Evolutionary conservation across 805 yeast species (phyloP), one percentile per base, ranked within the genome.

Genomic region (Wickerhamiella slavikovae): DNA sequence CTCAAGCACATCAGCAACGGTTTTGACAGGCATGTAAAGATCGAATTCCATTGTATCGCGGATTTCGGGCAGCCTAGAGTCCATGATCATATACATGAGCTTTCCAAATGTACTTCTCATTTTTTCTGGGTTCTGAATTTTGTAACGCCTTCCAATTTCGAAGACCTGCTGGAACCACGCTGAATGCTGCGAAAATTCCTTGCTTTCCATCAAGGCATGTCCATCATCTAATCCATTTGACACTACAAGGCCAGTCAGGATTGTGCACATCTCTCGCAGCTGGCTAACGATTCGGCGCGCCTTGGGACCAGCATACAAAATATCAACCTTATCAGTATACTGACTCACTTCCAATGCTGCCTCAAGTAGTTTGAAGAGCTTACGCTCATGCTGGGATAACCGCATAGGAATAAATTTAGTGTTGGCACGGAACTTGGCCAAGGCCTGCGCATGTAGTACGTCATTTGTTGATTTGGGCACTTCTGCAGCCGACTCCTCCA

Each of bases 1-100:
- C 12, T 52, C 50, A 22, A 75, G 48, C 31, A 55, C 64, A 2
- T 56, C 37, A 26, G 61, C 44, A 1, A 76, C 74, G 0, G 85
- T 76, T 35, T 62, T 58, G 30, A 77, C 63, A 0, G 89, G 85
- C 42, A 65, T 69, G 51, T 69, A 73, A 2, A 76, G 52, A 48
- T 76, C 79, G 47, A 76, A 77, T 36, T 71, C 85, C 71, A 76
- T 64, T 29, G 68, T 69, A 11, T 64, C 67, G 38, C 62, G 65
- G 35, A 76, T 65, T 39, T 75, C 80, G 1, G 80, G 75, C 17
- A 73, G 50, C 27, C 77, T 55, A 2, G 89, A 76, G 49, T 76
- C 91, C 89, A 77, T 76, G 22, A 75, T 69, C 76, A 76, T 77
- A 48, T 76, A 76, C 53, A 77, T 71, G 33, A 77, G 54, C 42